Conservation (phyloP, 176 grass and related monocot species). For the Poa annua region DNA sequence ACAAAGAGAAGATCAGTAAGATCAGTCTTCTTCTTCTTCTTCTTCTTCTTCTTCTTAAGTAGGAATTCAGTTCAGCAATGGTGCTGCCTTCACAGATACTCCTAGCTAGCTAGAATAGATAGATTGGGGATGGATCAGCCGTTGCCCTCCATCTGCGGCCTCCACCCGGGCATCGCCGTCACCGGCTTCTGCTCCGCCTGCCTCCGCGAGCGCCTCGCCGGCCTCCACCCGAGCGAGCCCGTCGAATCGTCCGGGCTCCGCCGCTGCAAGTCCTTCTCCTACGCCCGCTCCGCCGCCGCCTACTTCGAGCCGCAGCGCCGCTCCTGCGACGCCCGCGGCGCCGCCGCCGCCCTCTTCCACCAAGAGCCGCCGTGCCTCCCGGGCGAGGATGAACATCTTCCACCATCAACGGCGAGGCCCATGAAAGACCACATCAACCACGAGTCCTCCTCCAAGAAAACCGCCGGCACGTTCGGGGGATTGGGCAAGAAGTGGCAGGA, state of each 20-base stretch:
- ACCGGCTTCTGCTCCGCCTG: slow-evolving; percentile 92
- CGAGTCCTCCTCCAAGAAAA: slow-evolving; percentile 51
- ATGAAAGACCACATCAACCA: slow-evolving; percentile 68
- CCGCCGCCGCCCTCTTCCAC: slow-evolving; percentile 44
- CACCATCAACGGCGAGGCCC: slow-evolving; percentile 17
- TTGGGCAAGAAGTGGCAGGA: slow-evolving; percentile 73
- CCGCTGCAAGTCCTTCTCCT: slow-evolving; percentile 74
- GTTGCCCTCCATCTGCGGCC: slow-evolving; percentile 49
- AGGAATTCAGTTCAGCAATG: slow-evolving; percentile 31
- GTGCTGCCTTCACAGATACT: neutral
- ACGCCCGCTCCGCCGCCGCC: slow-evolving; percentile 31
- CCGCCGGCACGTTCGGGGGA: slow-evolving; percentile 47
- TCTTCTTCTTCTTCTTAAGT: neutral
- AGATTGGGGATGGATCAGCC: slow-evolving; percentile 32
- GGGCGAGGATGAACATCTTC: slow-evolving; percentile 25
- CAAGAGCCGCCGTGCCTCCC: slow-evolving; percentile 4
- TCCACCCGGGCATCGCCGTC: slow-evolving; percentile 74
- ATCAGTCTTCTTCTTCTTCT: slow-evolving; percentile 13
- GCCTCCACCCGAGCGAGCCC: slow-evolving; percentile 54
- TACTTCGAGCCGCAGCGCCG: slow-evolving; percentile 65
- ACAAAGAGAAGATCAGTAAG: neutral
- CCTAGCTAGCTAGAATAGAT: neutral
- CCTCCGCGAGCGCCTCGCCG: slow-evolving; percentile 85
- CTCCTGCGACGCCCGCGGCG: slow-evolving; percentile 66
- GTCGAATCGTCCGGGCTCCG: slow-evolving; percentile 52